Base-by-base conservation (phyloP, 2,329 filamentous ascomycete genomes). In the Davidsoniella eucalypti region DNA sequence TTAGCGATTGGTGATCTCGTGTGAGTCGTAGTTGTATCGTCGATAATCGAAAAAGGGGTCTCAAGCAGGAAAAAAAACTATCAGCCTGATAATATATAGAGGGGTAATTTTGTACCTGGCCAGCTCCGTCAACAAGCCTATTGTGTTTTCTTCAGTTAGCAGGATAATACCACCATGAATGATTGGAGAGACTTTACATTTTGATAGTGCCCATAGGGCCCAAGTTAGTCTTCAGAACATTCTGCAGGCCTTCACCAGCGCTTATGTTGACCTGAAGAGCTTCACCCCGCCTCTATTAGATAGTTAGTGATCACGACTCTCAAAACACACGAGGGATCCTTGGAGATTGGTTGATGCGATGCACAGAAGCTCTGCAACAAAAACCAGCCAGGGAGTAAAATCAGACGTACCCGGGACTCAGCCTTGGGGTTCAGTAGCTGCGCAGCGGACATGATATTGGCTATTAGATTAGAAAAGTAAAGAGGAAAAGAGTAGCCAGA, bases 341-440 rank as follows among this genome's bases (percentile, higher is more conserved):
- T 25, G 43, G 44, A 47, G 47, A 38, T 39, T 49, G 41, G 39
- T 26, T 33, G 37, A 51, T 36, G 17, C 43, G 17, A 17, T 41
- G 43, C 43, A 47, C 23, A n/a, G 23, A 47, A 49, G 44, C 37
- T 38, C 42, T 43, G 39, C 23, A n/a, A n/a, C 42, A 5, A 21
- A 47, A 25, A 25, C 10, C 33, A 47, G 8, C 5, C n/a, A 12
- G 16, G n/a, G n/a, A n/a, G 4, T 43, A 16, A 21, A 52, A 47
- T 26, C 40, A 56, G 53, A 71, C 84, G 61, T 74, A 93, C 87
- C 70, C 92, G 82, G 61, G 88, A 95, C 73, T 98, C 92, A 62
- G 92, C 92, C 75, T 98, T 98, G 55, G 92, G 92, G 69, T 98
- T 98, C 58, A 98, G 82, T 62, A 98, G 81, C 72, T 96, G 90